Evolutionary conservation across 129 eudicot species (phyloP), one percentile per base, ranked within the genome.

Genomic region (Escallonia rubra): DNA sequence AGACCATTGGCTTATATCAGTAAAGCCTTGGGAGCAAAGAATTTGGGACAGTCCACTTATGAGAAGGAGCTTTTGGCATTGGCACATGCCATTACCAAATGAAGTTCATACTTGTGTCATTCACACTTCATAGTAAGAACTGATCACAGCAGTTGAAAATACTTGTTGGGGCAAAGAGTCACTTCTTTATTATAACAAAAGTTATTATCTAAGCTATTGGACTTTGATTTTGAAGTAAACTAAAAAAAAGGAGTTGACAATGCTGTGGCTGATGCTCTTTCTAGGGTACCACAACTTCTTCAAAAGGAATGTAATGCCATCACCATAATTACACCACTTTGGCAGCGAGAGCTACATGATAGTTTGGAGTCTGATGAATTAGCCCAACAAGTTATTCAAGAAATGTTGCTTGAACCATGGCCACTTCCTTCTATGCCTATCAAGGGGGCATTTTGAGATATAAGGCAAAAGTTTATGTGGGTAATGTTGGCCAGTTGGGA

Each of bases 251-350:
- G 40, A 0, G 10, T 7, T 7, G 41, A 44, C 2, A 43, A 61
- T 43, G 38, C 1, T 23, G 1, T 43, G 34, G 52, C 2, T 9
- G 53, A 5, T 43, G 4, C 3, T 3, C 2, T 13, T n/a, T 13
- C 2, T n/a, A 4, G 0, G 10, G 11, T 2, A 1, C 4, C 5
- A n/a, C 7, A 15, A 1, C 2, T n/a, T 2, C 2, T 3, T 1
- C 4, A 15, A 23, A 1, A 4, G 4, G 7, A 7, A 8, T n/a
- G 11, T 14, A 2, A n/a, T 10, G 54, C 50, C 5, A 5, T 45
- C 4, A 8, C 52, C 7, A 7, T 1, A 2, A 6, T 10, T 15
- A 57, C 3, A 1, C 40, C 61, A 2, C 12, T 11, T 1, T 58
- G 6, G 63, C 3, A 23, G 2, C 10, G 0, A 39, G 63, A 58